Evolutionary conservation across 768 basidiomycete genomes (phyloP), one percentile per base, ranked within the genome.

Genomic region (Mycena floridula): DNA sequence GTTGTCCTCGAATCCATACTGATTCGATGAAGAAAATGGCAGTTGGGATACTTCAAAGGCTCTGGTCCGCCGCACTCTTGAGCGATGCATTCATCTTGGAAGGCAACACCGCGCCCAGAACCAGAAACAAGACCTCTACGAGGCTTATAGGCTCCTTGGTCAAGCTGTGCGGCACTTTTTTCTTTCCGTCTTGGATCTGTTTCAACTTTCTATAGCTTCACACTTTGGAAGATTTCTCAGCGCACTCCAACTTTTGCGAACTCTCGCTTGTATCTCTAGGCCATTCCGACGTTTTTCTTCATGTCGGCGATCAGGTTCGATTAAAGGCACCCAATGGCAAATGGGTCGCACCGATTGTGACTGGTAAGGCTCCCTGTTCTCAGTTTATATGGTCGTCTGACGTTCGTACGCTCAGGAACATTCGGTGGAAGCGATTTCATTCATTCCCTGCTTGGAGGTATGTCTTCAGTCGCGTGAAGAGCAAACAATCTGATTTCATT

Each of bases 221-320:
- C 50, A 88, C 85, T 1, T 73, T 88, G 5, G 90, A 93, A 58
- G 90, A 96, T 58, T 93, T 88, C 59, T 67, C 89, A 3, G 89
- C 92, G 0, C 93, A 96, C 59, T 86, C 84, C 44, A 89, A 95
- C 67, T 94, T 88, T 59, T 89, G 86, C 68, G 92, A 96, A 61
- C 70, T 95, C 8, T 72, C 79, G 1, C 76, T 97, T 11, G 76
- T 84, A 26, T 69, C 73, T 0, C 67, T 91, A 67, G 94, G 93
- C 0, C 69, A 92, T 59, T 51, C 60, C 0, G 68, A 90, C 35
- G 82, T 95, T 3, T 97, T 96, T 64, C 61, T 79, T 23, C 93
- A 97, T 53, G 88, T 95, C 25, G 94, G 94, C 4, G 83, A 89
- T 44, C 74, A 78, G 39, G 84, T 84, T 8, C 73, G 81, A 27